Conservation (phyloP, 1,284 basidiomycete genomes). For the Meripilus lineatus region DNA sequence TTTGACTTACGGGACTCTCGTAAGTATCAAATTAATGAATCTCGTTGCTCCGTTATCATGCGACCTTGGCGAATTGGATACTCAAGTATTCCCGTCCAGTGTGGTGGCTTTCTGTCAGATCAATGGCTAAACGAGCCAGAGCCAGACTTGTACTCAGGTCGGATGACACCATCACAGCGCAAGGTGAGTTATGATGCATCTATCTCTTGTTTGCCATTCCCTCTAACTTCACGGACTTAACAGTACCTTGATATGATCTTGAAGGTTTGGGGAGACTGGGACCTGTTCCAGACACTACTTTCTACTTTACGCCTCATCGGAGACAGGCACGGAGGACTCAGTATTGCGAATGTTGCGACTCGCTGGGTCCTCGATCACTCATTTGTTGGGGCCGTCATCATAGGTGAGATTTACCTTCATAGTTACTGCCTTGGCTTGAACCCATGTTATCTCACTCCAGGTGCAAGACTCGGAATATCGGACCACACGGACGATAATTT, state of each 20-base stretch:
- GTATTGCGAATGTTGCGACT: conserved; percentile 73
- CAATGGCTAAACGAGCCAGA: conserved; percentile 64
- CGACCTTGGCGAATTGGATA: no score
- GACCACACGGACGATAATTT: conserved; percentile 69
- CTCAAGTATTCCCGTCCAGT: conserved; percentile 47
- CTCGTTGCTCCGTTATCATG: neutral
- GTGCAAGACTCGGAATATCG: conserved; percentile 70
- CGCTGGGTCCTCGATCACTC: conserved; percentile 79
- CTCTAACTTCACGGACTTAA: neutral
- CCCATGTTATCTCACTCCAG: conserved; percentile 30
- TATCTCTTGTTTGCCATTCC: neutral
- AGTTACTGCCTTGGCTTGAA: conserved; percentile 2
- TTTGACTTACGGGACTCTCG: conserved; percentile 77
- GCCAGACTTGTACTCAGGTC: conserved; percentile 64
- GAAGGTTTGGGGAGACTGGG: conserved; percentile 74
- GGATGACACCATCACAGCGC: conserved; percentile 70
- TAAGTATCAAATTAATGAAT: conserved; percentile 28
- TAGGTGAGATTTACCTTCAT: conserved; percentile 44
- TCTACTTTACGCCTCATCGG: conserved; percentile 56
- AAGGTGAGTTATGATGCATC: conserved; percentile 48
- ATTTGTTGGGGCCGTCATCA: conserved; percentile 73
- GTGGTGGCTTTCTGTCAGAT: conserved; percentile 77
- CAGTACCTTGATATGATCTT: conserved; percentile 81
- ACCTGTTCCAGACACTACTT: conserved; percentile 66
- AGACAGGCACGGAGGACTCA: conserved; percentile 59